Base-by-base conservation (phyloP, 1,284 basidiomycete genomes). In the Leucoagaricus sp. region DNA sequence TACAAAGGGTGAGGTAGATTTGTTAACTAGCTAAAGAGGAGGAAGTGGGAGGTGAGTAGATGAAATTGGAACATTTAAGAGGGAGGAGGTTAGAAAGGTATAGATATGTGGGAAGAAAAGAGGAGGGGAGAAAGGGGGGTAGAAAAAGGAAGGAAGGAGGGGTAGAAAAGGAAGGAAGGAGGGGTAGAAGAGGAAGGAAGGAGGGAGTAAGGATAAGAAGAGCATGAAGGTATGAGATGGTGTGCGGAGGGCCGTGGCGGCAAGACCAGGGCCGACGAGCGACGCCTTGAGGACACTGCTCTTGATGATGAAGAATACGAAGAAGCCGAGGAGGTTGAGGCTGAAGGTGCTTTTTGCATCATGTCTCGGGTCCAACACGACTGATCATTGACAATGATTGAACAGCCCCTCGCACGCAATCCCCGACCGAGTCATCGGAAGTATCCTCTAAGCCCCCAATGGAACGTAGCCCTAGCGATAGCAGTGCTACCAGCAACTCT, bases 181-280 rank as follows among this genome's bases (percentile, higher is more conserved):
- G n/a, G n/a, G n/a, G n/a, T n/a, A n/a, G n/a, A n/a, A n/a, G n/a
- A n/a, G n/a, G n/a, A n/a, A n/a, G n/a, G n/a, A n/a, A n/a, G n/a
- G n/a, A n/a, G n/a, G n/a, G n/a, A n/a, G n/a, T n/a, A n/a, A n/a
- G n/a, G n/a, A n/a, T n/a, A n/a, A n/a, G n/a, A n/a, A n/a, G 93
- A 55, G 85, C 83, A 38, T 93, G 93, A 38, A n/a, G n/a, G n/a
- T n/a, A n/a, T n/a, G n/a, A n/a, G n/a, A n/a, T n/a, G n/a, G n/a
- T n/a, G n/a, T n/a, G n/a, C n/a, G n/a, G n/a, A n/a, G n/a, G 76
- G 80, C 2, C 86, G 93, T 75, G 93, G 91, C 75, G 94, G 93
- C 93, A 93, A 93, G 59, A 82, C 80, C 50, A 70, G 91, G 64
- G 72, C 72, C 13, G 78, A 91, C 64, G 87, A 93, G 72, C 74